Evolutionary conservation across 2,329 filamentous ascomycete genomes (phyloP).

Genomic region (Pseudogymnoascus pannorum): DNA sequence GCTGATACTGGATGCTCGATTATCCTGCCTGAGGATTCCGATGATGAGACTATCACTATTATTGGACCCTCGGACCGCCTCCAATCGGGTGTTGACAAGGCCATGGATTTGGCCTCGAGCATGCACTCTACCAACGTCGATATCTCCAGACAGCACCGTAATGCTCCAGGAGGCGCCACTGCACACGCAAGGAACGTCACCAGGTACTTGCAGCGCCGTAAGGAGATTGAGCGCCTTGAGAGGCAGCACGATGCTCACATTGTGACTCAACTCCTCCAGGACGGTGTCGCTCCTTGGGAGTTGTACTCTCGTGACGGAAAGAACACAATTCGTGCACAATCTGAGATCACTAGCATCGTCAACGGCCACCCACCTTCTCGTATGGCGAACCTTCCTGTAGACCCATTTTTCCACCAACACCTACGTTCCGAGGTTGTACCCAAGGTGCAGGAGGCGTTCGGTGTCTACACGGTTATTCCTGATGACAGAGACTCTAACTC

Average conservation of each 20-base stretch:
- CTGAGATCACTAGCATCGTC: slow-evolving; percentile 67
- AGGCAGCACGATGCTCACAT: slow-evolving; percentile 77
- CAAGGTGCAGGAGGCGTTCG: slow-evolving; percentile 58
- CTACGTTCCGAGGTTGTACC: slow-evolving; percentile 57
- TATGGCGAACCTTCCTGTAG: slow-evolving; percentile 59
- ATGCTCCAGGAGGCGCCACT: slow-evolving; percentile 63
- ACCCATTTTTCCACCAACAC: slow-evolving; percentile 73
- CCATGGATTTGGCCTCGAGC: slow-evolving; percentile 79
- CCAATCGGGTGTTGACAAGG: slow-evolving; percentile 67
- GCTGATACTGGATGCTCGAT: slow-evolving; percentile 85
- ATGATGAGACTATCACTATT: slow-evolving; percentile 75
- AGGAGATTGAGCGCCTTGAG: slow-evolving; percentile 77
- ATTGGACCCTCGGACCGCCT: slow-evolving; percentile 72
- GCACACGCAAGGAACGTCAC: slow-evolving; percentile 80
- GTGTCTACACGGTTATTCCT: slow-evolving; percentile 68
- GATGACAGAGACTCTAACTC: slow-evolving; percentile 51
- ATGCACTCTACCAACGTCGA: slow-evolving; percentile 83
- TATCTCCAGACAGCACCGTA: slow-evolving; percentile 69
- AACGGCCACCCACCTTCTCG: slow-evolving; percentile 66
- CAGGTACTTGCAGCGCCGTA: slow-evolving; percentile 75
- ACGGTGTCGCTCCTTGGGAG: slow-evolving; percentile 74
- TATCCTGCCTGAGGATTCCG: slow-evolving; percentile 66
- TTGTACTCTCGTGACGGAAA: slow-evolving; percentile 82
- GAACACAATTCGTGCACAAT: slow-evolving; percentile 68
- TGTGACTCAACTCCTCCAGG: slow-evolving; percentile 63